Evolutionary conservation across 2,329 filamentous ascomycete genomes (phyloP), one percentile per base, ranked within the genome.

Genomic region (Cadophora malorum): DNA sequence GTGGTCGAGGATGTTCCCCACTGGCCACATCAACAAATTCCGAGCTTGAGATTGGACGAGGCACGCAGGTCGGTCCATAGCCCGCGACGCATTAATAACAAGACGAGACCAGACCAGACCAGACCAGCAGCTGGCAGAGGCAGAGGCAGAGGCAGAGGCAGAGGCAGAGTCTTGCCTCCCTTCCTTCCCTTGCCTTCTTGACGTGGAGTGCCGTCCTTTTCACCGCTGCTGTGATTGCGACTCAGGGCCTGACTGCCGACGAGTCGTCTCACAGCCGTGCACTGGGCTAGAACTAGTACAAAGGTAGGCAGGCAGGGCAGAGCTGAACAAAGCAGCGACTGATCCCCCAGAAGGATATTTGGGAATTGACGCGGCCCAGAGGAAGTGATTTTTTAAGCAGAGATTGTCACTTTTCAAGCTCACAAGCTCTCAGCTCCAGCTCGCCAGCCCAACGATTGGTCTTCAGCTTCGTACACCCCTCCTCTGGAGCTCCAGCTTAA

Each of bases 21-120:
- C 69, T 35, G 21, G 41, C 59, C 52, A 69, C 64, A 60, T 65
- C 61, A 45, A 64, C 49, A 61, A 41, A n/a, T 64, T 28, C 65
- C 52, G 38, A 65, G 64, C 62, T 68, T 47, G 33, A 64, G 59
- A 70, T 69, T 71, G 69, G 69, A 50, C 53, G 52, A 52, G n/a
- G 31, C 31, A 49, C 45, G 28, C 23, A 45, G 52, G 52, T 52
- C 47, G 63, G 47, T 59, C 64, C 64, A 58, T 50, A 35, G 41
- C 38, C 53, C 64, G 61, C 59, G 33, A 55, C 61, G 63, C 67
- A 67, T 67, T 67, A 59, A 67, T 64, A 64, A 60, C 35, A 23
- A 28, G 35, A 47, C 31, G 12, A 59, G 56, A 58, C 31, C 28
- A 28, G 28, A 28, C 28, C 50, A 35, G 16, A 35, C 25, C 52